Evolutionary conservation across 2,329 filamentous ascomycete genomes (phyloP), one percentile per base, ranked within the genome.

Genomic region (Fusarium sp.): DNA sequence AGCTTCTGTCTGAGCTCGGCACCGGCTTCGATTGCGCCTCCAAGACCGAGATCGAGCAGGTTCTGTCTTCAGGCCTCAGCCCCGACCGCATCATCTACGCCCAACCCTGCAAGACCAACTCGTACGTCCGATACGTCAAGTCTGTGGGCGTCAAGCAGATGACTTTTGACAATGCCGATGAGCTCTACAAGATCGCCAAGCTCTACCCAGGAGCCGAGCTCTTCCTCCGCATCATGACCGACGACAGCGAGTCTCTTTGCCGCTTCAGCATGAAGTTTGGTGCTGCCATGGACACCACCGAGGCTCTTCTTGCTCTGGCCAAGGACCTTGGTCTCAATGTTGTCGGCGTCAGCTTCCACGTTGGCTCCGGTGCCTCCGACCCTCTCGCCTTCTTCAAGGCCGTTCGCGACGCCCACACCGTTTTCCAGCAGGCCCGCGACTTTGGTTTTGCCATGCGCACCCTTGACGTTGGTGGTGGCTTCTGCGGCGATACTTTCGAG

Each of bases 91-190:
- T 99, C 86, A 98, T 99, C 83, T 99, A 98, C 79, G 96, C 96
- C 52, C 96, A 99, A 84, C 96, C 96, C 59, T 98, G 96, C 92
- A 99, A 99, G 90, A 99, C 96, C 77, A 97, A 96, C 85, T 98
- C 95, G 50, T 98, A 98, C 81, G 88, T 99, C 69, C 94, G 95
- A 78, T 97, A 95, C 78, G 96, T 97, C 71, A 90, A 92, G 77
- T 88, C 90, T 79, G 86, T 91, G 73, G 92, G 92, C 74, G 96
- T 99, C 79, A 95, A 92, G 84, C 93, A 97, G 86, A 98, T 99
- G 95, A 99, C 96, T 4, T 98, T 99, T 79, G 96, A 99, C 88
- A 99, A 99, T 77, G 90, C 92, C 79, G 96, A 99, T 81, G 96
- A 99, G 87, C 89, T 99, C 55, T 94, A 95, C 89, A 99, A 99